phyloP scores from a whole-genome alignment of 2,329 filamentous ascomycete species.

The Hymenoscyphus fructigenus region DNA sequence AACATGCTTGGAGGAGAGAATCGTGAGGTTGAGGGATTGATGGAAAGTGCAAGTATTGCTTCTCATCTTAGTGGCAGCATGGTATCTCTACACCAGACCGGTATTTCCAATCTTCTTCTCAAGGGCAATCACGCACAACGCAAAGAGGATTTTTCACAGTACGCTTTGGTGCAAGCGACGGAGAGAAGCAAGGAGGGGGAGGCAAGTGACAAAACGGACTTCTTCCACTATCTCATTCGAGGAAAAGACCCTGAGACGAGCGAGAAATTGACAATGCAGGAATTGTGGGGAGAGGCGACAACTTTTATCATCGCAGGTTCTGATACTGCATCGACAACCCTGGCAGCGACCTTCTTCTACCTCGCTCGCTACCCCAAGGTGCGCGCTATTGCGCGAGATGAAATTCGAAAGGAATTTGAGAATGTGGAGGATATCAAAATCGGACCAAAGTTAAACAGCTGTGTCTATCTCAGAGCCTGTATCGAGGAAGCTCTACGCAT shows the following conservation, averaged over 20 bases:
- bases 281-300: conserved; percentile 21
- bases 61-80: neutral
- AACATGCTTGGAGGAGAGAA: conserved; percentile 50
- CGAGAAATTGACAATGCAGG: conserved; percentile 37
- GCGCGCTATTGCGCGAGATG: conserved; percentile 30
- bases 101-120: conserved; percentile 45
- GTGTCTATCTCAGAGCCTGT: conserved; percentile 43
- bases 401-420: conserved; percentile 20
- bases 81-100: neutral
- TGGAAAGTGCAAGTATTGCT: conserved; percentile 34
- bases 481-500: conserved; percentile 36
- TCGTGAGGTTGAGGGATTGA: conserved; percentile 62
- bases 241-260: conserved; percentile 70
- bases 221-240: conserved; percentile 72
- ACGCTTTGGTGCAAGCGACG: conserved; percentile 47
- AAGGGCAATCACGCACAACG: neutral
- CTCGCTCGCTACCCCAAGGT: conserved; percentile 34
- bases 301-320: conserved; percentile 29
- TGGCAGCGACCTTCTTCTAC: conserved; percentile 42
- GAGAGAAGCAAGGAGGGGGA: conserved; percentile 55
- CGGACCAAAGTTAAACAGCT: conserved; percentile 33
- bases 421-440: conserved; percentile 35
- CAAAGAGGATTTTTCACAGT: neutral
- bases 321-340: conserved; percentile 42
- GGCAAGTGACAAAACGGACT: conserved; percentile 59